Conservation (phyloP, 1,284 basidiomycete genomes). For the Cryptococcus floricola region DNA sequence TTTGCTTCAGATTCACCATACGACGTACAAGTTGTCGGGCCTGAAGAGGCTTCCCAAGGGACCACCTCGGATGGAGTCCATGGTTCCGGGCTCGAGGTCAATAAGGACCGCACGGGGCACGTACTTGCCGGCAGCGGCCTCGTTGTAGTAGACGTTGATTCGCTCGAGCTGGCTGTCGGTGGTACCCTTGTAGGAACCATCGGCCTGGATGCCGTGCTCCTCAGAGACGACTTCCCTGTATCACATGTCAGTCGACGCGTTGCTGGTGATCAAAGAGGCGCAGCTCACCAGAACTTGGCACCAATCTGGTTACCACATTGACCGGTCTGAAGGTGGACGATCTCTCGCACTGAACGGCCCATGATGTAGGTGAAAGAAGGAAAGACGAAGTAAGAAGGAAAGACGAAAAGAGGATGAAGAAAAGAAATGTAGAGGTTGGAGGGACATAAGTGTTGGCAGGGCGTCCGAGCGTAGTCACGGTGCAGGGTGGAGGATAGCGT, state of each 20-base stretch:
- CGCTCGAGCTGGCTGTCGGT: slow-evolving; percentile 96
- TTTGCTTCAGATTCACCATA: background rate
- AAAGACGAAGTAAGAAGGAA: no score
- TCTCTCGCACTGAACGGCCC: slow-evolving; percentile 70
- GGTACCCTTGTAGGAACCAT: slow-evolving; percentile 87
- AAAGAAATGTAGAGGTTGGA: background rate
- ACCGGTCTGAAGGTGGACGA: slow-evolving; percentile 94
- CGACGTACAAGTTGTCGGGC: slow-evolving; percentile 55
- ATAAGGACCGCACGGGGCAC: slow-evolving; percentile 93
- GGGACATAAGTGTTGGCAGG: no score
- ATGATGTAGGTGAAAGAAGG: slow-evolving; percentile 9
- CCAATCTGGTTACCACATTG: slow-evolving; percentile 98
- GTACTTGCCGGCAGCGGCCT: slow-evolving; percentile 82
- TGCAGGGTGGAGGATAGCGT: no score
- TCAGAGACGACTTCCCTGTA: slow-evolving; percentile 66
- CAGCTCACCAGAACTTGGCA: slow-evolving; percentile 98
- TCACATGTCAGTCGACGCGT: slow-evolving; percentile 9
- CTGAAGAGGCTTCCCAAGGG: slow-evolving; percentile 55
- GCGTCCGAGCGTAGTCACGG: no score
- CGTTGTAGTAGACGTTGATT: slow-evolving; percentile 94
- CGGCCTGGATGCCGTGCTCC: slow-evolving; percentile 91
- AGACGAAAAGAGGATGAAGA: background rate
- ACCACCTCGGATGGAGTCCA: slow-evolving; percentile 83
- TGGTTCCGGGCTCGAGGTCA: slow-evolving; percentile 94
- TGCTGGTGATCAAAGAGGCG: slow-evolving; percentile 1